phyloP scores from a whole-genome alignment of 2,329 filamentous ascomycete genomes.

The Dactylellina leptospora region DNA sequence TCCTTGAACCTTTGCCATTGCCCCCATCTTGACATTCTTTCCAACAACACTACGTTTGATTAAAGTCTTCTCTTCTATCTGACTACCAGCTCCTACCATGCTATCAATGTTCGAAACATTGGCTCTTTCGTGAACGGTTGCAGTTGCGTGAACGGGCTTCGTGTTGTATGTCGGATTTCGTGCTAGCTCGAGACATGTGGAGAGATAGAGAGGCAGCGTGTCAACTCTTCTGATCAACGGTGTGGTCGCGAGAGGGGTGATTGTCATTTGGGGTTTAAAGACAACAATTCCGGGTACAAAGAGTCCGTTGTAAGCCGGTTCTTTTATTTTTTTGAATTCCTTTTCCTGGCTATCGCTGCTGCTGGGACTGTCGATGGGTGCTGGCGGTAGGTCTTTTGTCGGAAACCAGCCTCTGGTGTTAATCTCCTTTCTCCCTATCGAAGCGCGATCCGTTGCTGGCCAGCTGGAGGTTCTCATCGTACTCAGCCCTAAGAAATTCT shows the following conservation, averaged over 20 bases:
- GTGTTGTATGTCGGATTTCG: conserved; percentile 63
- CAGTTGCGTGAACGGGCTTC: conserved; percentile 24
- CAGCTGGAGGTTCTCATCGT: conserved; percentile 34
- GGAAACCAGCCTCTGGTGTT: conserved; percentile 52
- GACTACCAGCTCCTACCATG: conserved; percentile 86
- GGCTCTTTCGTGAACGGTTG: conserved; percentile 77
- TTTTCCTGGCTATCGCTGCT: conserved; percentile 24
- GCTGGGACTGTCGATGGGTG: conserved; percentile 20
- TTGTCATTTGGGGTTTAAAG: conserved; percentile 49
- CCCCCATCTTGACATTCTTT: conserved; percentile 82
- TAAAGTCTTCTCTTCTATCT: conserved; percentile 85
- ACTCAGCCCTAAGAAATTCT: conserved; percentile 54
- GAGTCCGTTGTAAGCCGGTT: conserved; percentile 35
- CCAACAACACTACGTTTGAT: conserved; percentile 93
- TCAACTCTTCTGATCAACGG: conserved; percentile 87
- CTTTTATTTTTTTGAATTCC: conserved; percentile 39
- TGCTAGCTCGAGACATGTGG: conserved; percentile 83
- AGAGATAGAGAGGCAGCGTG: conserved; percentile 80
- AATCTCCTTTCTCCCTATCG: conserved; percentile 35
- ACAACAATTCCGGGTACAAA: conserved; percentile 36
- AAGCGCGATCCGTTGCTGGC: neutral
- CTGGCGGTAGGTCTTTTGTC: conserved; percentile 12
- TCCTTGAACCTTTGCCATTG: conserved; percentile 83
- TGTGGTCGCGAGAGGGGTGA: conserved; percentile 60
- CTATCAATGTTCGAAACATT: conserved; percentile 84